Conservation (phyloP, 352 stramenopile species). For the Plasmopara muralis region DNA sequence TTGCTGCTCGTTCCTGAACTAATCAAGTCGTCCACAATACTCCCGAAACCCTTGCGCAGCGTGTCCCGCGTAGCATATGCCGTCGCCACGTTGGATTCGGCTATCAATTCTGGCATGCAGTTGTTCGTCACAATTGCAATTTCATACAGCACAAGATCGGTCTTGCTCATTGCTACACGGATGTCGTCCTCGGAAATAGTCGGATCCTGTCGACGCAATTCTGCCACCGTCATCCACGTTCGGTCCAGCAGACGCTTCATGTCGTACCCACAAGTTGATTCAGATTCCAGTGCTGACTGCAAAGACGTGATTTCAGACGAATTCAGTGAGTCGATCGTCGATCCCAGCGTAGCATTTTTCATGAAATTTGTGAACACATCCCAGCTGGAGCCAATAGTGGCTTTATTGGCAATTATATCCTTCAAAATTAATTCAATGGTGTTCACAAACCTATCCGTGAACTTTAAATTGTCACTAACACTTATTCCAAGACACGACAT, state of each 20-base stretch:
- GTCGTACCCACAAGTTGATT: conserved; percentile 29
- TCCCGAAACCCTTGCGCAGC: conserved; percentile 37
- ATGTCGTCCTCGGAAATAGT: conserved; percentile 29
- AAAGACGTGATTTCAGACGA: conserved; percentile 25
- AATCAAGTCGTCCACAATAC: conserved; percentile 43
- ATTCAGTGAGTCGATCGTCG: conserved; percentile 17
- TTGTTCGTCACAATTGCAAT: conserved; percentile 43
- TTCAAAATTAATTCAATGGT: conserved; percentile 29
- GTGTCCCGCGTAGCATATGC: conserved; percentile 33
- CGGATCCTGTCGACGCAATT: conserved; percentile 21
- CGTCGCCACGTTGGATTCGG: conserved; percentile 14
- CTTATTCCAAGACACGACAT: conserved; percentile 31
- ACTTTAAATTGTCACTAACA: conserved; percentile 24
- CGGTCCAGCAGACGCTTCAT: conserved; percentile 27
- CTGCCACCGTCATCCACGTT: conserved; percentile 28
- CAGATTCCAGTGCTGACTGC: conserved; percentile 20
- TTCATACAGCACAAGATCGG: conserved; percentile 40
- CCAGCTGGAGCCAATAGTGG: conserved; percentile 30
- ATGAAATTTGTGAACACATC: conserved; percentile 27
- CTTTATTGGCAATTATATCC: conserved; percentile 31
- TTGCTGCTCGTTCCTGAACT: conserved; percentile 33
- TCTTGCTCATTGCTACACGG: conserved; percentile 25
- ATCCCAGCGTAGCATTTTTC: conserved; percentile 23
- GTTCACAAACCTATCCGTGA: conserved; percentile 27
- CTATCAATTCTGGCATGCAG: conserved; percentile 32